Evolutionary conservation across 2,329 filamentous ascomycete genomes (phyloP).

Genomic region (Ceratocystis variospora): DNA sequence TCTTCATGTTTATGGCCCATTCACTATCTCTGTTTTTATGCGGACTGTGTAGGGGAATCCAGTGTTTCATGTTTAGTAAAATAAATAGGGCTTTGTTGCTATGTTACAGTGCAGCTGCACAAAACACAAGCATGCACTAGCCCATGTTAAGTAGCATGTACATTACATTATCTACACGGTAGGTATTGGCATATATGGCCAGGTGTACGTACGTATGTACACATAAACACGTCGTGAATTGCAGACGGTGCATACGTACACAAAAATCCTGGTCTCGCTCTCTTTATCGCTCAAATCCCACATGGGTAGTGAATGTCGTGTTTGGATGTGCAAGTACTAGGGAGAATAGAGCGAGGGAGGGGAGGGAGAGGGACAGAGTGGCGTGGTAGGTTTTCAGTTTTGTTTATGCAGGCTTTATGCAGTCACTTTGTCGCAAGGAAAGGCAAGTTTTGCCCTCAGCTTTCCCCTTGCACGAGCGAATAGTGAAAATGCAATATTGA

Average conservation of each 20-base stretch:
- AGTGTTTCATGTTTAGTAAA: not conserved
- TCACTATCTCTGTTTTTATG: not conserved
- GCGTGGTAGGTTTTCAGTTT: too few relatives aligned
- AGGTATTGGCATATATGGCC: not conserved
- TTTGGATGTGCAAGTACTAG: slow-evolving; percentile 1
- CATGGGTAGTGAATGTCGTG: not conserved
- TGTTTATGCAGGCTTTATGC: too few relatives aligned
- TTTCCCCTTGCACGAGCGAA: too few relatives aligned
- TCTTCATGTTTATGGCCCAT: not conserved
- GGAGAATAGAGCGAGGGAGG: not conserved
- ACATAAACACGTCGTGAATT: not conserved
- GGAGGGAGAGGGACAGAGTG: not conserved
- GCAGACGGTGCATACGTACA: too few relatives aligned
- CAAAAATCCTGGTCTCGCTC: not conserved
- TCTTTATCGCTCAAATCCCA: not conserved
- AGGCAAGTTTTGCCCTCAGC: too few relatives aligned
- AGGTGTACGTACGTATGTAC: not conserved
- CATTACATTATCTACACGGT: not conserved
- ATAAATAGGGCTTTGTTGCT: not conserved
- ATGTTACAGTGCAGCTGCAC: slow-evolving; percentile 3
- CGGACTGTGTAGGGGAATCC: not conserved
- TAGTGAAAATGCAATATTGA: too few relatives aligned
- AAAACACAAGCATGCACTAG: not conserved
- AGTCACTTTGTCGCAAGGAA: too few relatives aligned
- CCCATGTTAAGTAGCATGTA: slow-evolving; percentile 2